These are phyloP conservation scores for Coccomyxa subellipsoidea DNA, from an alignment of 163 green algal genomes.

Conservation along the genomic window DNA sequence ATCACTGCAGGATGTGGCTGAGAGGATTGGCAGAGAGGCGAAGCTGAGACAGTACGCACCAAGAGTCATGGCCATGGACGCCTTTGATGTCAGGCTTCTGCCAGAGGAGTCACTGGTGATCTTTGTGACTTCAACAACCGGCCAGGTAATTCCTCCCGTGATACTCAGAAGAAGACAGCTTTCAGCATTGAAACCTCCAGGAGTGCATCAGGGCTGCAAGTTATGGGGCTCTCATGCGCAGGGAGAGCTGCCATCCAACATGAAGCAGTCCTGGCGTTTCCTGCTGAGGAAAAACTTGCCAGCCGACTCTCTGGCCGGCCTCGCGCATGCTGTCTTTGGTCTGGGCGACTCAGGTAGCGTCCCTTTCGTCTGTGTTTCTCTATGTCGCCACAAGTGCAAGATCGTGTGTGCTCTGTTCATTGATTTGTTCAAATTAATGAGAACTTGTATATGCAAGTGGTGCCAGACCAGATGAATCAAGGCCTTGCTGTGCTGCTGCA, in stretches of 20 bases:
- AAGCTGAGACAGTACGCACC: conserved; percentile 50
- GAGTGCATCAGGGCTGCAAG: background rate
- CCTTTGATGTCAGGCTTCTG: conserved; percentile 57
- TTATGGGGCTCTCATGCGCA: conserved; percentile 32
- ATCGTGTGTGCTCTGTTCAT: too few species aligned
- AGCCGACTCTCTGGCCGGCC: conserved; percentile 49
- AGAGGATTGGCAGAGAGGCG: conserved; percentile 78
- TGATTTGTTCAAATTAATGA: too few species aligned
- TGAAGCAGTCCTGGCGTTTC: conserved; percentile 85
- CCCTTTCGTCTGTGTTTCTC: too few species aligned
- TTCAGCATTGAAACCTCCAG: too few species aligned
- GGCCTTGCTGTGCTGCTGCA: background rate
- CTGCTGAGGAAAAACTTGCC: conserved; percentile 84
- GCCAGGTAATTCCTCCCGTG: conserved; percentile 50
- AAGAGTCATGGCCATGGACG: conserved; percentile 69
- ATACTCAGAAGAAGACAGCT: too few species aligned
- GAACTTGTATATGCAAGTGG: too few species aligned
- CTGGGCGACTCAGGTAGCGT: conserved; percentile 82
- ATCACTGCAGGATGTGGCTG: conserved; percentile 82
- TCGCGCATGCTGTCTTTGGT: conserved; percentile 84
- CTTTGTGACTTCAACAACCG: conserved; percentile 77
- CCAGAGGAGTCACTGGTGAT: conserved; percentile 58
- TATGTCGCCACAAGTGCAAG: too few species aligned
- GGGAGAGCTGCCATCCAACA: conserved; percentile 86
- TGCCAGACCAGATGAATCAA: too few species aligned